Conservation (phyloP, 495 filamentous ascomycete genomes). For the Neurospora tetrasperma region DNA sequence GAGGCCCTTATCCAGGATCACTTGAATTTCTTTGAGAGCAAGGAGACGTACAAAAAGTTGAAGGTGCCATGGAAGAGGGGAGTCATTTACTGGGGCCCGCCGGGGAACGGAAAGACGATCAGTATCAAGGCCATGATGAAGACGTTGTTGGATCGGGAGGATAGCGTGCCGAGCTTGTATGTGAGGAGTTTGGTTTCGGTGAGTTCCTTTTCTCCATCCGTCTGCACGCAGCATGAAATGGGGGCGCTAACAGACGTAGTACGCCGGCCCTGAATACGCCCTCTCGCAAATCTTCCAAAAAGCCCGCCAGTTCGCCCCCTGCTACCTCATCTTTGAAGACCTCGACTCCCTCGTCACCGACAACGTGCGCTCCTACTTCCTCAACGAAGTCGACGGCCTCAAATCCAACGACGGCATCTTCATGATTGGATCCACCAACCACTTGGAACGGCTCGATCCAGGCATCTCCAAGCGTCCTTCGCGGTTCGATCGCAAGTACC, state of each 20-base stretch:
- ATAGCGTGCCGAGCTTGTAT: conserved; percentile 27
- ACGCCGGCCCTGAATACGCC: conserved; percentile 31
- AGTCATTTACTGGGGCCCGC: conserved; percentile 49
- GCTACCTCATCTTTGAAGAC: conserved; percentile 52
- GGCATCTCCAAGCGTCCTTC: conserved; percentile 55
- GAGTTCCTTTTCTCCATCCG: not conserved
- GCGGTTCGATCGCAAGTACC: conserved; percentile 56
- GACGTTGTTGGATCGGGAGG: conserved; percentile 33
- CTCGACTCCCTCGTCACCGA: conserved; percentile 51
- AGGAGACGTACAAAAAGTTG: conserved; percentile 43
- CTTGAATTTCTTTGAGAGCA: conserved; percentile 46
- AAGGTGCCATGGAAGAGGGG: conserved; percentile 47
- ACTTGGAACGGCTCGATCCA: conserved; percentile 48
- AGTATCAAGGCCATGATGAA: conserved; percentile 58
- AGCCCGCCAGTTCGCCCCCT: conserved; percentile 42
- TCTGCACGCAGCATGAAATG: too few relatives aligned
- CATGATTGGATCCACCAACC: conserved; percentile 55
- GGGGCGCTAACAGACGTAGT: conserved; percentile 12
- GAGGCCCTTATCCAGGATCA: conserved; percentile 48
- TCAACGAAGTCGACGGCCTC: conserved; percentile 63
- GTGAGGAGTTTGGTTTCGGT: conserved; percentile 29
- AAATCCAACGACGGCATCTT: conserved; percentile 57
- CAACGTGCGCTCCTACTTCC: conserved; percentile 49
- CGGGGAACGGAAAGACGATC: conserved; percentile 61
- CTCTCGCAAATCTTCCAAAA: conserved; percentile 40